Evolutionary conservation across 2,329 filamentous ascomycete genomes (phyloP).

Genomic region (Phoma sp.): DNA sequence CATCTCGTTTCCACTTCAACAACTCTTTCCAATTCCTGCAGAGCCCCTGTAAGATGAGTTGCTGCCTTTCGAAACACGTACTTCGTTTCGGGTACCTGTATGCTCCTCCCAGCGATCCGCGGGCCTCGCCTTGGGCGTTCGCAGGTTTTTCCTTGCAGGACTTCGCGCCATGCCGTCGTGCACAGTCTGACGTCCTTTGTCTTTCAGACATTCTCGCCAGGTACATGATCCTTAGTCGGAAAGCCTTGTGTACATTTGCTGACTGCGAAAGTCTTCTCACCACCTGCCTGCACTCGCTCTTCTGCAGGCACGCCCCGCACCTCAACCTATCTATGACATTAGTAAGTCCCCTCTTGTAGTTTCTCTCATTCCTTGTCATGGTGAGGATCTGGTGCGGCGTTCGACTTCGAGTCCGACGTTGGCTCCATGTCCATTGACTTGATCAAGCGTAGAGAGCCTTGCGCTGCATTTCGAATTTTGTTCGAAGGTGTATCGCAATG

Average conservation of each 20-base stretch:
- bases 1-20: not conserved
- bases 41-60: not conserved
- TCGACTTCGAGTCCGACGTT: not conserved
- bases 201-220: too few relatives aligned
- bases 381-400: not conserved
- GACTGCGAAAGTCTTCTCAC: not conserved
- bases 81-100: too few relatives aligned
- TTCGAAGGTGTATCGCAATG: not conserved
- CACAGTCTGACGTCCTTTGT: not conserved
- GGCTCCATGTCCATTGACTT: not conserved
- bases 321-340: not conserved
- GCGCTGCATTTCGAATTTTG: too few relatives aligned
- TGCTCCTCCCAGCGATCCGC: too few relatives aligned
- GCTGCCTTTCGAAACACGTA: too few relatives aligned
- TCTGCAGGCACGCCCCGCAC: not conserved
- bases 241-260: not conserved
- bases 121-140: not conserved
- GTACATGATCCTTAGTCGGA: not conserved
- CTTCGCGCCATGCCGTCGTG: not conserved
- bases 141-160: not conserved
- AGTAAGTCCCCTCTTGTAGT: not conserved
- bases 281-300: too few relatives aligned
- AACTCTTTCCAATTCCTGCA: too few relatives aligned
- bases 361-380: not conserved
- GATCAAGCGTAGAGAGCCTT: not conserved